Evolutionary conservation across 345 rosid genomes (phyloP).

Genomic region (Balakata baccata): DNA sequence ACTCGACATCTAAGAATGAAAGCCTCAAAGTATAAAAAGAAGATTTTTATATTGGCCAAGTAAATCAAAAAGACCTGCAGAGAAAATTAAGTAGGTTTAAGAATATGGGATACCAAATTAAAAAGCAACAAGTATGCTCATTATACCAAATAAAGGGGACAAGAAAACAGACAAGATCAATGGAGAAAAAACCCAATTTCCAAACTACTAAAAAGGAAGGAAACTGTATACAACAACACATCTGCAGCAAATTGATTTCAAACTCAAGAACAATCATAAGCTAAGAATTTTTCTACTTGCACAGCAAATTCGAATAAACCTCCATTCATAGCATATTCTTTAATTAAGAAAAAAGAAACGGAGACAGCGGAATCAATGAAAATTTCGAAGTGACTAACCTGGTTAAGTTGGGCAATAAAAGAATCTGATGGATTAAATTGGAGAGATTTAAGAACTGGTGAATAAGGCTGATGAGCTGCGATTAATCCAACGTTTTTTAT

Average conservation of each 20-base stretch:
- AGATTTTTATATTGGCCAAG: background rate
- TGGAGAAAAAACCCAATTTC: background rate
- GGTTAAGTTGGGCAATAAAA: background rate
- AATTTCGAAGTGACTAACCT: background rate
- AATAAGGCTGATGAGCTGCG: too few species aligned
- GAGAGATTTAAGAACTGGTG: background rate
- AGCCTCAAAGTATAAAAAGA: background rate
- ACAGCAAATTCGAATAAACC: background rate
- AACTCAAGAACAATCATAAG: too few species aligned
- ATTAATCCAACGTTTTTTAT: slow-evolving; percentile 2
- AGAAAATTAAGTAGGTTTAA: background rate
- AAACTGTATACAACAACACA: background rate
- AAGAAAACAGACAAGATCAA: background rate
- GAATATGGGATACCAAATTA: background rate
- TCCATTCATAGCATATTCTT: too few species aligned
- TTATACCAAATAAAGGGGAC: background rate
- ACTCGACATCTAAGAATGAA: slow-evolving; percentile 36
- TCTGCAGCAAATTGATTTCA: background rate
- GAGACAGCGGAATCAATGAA: background rate
- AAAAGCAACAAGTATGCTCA: background rate
- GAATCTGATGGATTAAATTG: background rate
- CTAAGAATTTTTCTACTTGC: background rate
- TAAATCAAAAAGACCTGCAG: background rate
- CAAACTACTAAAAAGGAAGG: background rate
- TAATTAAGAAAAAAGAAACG: too few species aligned